Evolutionary conservation across 176 grass and related monocot genomes (phyloP).

Genomic region (Aegilops speltoides): DNA sequence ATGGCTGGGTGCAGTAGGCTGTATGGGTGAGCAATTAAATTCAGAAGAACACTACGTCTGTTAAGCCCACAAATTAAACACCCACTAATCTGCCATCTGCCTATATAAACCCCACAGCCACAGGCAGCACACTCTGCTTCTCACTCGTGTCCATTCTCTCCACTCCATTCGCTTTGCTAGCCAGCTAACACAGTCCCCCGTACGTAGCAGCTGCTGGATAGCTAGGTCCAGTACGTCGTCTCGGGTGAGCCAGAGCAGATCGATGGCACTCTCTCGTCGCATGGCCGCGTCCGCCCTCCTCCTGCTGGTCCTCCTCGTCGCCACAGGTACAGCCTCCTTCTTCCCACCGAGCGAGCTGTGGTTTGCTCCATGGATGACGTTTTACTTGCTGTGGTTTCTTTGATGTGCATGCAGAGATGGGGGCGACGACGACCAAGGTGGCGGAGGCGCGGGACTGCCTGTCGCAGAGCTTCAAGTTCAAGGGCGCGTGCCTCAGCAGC

Average conservation of each 20-base stretch:
- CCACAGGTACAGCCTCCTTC: slow-evolving; percentile 23
- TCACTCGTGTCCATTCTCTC: background rate
- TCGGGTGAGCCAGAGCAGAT: background rate
- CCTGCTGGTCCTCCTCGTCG: slow-evolving; percentile 56
- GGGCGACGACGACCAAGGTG: slow-evolving; percentile 36
- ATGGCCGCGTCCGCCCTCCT: slow-evolving; percentile 41
- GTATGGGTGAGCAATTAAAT: too few relatives aligned
- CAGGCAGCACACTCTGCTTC: background rate
- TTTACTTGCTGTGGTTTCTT: too few relatives aligned
- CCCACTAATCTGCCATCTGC: background rate
- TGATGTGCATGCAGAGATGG: slow-evolving; percentile 40
- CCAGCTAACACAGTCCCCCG: background rate
- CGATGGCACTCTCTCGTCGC: slow-evolving; percentile 44
- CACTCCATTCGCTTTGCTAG: background rate
- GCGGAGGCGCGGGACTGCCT: slow-evolving; percentile 63
- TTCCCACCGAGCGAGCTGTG: background rate
- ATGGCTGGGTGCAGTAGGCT: too few relatives aligned
- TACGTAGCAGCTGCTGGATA: background rate
- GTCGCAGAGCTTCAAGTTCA: slow-evolving; percentile 75
- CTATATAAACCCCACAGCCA: slow-evolving; percentile 21
- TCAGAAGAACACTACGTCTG: too few relatives aligned
- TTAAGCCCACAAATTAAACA: background rate
- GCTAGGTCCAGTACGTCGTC: background rate
- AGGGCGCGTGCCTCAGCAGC: slow-evolving; percentile 49
- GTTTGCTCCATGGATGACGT: background rate